Evolutionary conservation across 345 rosid species (phyloP), one percentile per base, ranked within the genome.

Genomic region (Lepidium didymum): DNA sequence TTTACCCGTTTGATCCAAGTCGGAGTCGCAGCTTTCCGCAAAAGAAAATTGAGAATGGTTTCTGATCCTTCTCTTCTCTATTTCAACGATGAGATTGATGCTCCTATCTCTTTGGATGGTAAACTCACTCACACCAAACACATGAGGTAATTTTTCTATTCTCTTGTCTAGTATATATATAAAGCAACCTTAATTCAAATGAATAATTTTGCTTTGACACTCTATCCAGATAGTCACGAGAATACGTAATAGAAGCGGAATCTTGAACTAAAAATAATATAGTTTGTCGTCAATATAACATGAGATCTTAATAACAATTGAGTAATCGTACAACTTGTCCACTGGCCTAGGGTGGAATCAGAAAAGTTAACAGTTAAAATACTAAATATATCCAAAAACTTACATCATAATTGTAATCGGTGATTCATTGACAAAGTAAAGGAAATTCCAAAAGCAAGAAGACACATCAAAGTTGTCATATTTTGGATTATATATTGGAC

Each of bases 1-100:
- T 93, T 88, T 75, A 93, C 98, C 68, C 80, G 97, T 7, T 62
- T 93, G 79, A 3, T 85, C 44, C 98, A 90, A 60, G 96, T 90
- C 29, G 65, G 63, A 3, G 89, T 84, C 44, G 81, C 96, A 1
- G 90, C 97, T 0, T 83, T 75, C 33, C 81, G 71, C 74, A 93
- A 93, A 81, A 86, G 98, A 35, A 88, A 84, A 23, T 4, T 88
- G 29, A 4, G 1, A 3, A 62, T 74, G 81, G 77, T 80, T 43
- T 43, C 79, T 43, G 86, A 86, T 73, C 67, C 83, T 0, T 52
- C 21, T 14, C 38, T 77, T 69, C 43, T 90, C 47, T 90, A 93
- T 74, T 58, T 13, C 54, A 93, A 87, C 49, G 79, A 87, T 21
- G 86, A 90, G 61, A 82, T 90, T 25, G 98, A 93, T 67, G 88